Evolutionary conservation across 345 rosid genomes (phyloP).

Genomic region (sweet orange (Citrus sinensis)): DVS_A1.0 CM039165.1:26231501-26232000

Average conservation of each 20-base stretch:
- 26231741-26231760: conserved; percentile 29
- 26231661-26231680: neutral
- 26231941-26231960: neutral
- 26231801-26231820: no score
- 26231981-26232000: neutral
- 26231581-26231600: no score
- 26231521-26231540: neutral
- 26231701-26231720: conserved; percentile 33
- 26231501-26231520: no score
- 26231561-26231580: no score
- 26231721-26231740: conserved; percentile 24
- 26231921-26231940: neutral
- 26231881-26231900: neutral
- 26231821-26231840: neutral
- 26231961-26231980: neutral
- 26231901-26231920: neutral
- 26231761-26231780: neutral
- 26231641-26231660: no score
- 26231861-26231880: neutral
- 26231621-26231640: no score
- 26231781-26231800: no score
- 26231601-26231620: neutral
- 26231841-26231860: neutral
- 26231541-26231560: no score
- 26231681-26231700: conserved; percentile 19